These are phyloP conservation scores for Metschnikowia borealis DNA, from an alignment of 805 yeast species.

Conservation along the genomic window DNA sequence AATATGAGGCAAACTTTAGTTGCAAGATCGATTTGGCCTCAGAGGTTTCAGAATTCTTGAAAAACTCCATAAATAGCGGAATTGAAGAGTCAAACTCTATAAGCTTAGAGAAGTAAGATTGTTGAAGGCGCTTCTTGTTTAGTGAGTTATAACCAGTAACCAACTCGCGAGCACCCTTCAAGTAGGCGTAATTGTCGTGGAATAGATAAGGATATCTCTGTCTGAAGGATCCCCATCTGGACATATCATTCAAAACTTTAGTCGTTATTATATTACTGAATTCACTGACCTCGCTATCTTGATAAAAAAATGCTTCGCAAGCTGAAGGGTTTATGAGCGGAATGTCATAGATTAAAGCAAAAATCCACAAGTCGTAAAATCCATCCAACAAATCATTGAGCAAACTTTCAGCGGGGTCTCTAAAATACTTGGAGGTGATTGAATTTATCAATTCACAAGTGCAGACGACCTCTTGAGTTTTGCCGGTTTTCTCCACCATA, in stretches of 20 bases:
- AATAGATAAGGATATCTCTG: conserved; percentile 11
- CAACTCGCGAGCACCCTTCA: conserved; percentile 1
- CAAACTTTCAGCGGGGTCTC: conserved; percentile 5
- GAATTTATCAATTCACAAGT: neutral
- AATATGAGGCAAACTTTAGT: conserved; percentile 14
- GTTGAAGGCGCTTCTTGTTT: conserved; percentile 4
- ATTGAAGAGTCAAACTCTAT: conserved; percentile 10
- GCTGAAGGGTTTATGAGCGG: conserved; percentile 3
- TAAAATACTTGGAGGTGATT: conserved; percentile 1
- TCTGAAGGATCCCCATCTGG: conserved; percentile 12
- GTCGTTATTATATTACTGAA: neutral
- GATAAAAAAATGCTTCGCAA: conserved; percentile 4
- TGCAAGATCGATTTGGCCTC: conserved; percentile 7
- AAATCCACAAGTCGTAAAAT: conserved; percentile 15
- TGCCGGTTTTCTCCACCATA: conserved; percentile 44
- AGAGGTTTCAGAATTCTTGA: conserved; percentile 1
- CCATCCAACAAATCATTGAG: conserved; percentile 12
- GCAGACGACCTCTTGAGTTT: neutral
- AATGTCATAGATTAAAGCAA: conserved; percentile 11
- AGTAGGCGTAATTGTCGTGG: neutral
- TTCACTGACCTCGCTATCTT: conserved; percentile 4
- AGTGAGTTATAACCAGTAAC: neutral
- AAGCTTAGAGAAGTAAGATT: conserved; percentile 10
- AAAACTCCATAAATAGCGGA: conserved; percentile 10
- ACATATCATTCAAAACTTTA: conserved; percentile 7